phyloP scores from a whole-genome alignment of 2,329 filamentous ascomycete genomes.

The Lachnellula occidentalis region DNA sequence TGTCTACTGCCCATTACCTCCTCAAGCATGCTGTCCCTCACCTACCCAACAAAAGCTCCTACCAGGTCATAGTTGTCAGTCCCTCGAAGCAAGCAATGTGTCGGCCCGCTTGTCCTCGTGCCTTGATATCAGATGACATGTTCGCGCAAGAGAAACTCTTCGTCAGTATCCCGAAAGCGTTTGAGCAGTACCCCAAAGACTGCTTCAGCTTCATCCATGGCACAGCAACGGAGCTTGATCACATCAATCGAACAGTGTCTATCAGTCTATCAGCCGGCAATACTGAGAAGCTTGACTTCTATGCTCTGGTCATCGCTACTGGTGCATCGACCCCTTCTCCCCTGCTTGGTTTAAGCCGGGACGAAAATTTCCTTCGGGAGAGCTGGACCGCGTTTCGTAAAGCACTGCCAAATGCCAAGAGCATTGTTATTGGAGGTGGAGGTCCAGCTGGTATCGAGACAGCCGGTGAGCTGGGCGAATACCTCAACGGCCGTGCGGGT shows the following conservation, averaged over 20 bases:
- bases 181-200: slow-evolving; percentile 35
- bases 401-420: slow-evolving; percentile 35
- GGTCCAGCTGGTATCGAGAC: slow-evolving; percentile 41
- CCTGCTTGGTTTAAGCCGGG: slow-evolving; percentile 35
- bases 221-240: slow-evolving; percentile 34
- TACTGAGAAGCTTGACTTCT: slow-evolving; percentile 31
- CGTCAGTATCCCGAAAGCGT: slow-evolving; percentile 33
- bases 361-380: slow-evolving; percentile 30
- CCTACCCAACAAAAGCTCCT: slow-evolving; percentile 31
- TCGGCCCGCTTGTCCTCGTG: slow-evolving; percentile 41
- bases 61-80: slow-evolving; percentile 41
- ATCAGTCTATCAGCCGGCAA: slow-evolving; percentile 17
- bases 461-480: slow-evolving; percentile 46
- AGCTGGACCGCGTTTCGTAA: slow-evolving; percentile 37
- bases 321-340: slow-evolving; percentile 42
- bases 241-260: slow-evolving; percentile 30
- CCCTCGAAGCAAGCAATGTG: slow-evolving; percentile 37
- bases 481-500: slow-evolving; percentile 42
- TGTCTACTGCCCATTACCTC: slow-evolving; percentile 48
- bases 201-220: slow-evolving; percentile 41
- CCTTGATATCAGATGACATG: slow-evolving; percentile 40
- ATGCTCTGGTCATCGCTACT: slow-evolving; percentile 45
- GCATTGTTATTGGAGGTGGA: slow-evolving; percentile 41
- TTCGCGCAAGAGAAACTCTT: slow-evolving; percentile 43
- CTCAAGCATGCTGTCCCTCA: slow-evolving; percentile 46